Conservation (phyloP, 345 rosid species). For the Cardamine resedifolia region DNA sequence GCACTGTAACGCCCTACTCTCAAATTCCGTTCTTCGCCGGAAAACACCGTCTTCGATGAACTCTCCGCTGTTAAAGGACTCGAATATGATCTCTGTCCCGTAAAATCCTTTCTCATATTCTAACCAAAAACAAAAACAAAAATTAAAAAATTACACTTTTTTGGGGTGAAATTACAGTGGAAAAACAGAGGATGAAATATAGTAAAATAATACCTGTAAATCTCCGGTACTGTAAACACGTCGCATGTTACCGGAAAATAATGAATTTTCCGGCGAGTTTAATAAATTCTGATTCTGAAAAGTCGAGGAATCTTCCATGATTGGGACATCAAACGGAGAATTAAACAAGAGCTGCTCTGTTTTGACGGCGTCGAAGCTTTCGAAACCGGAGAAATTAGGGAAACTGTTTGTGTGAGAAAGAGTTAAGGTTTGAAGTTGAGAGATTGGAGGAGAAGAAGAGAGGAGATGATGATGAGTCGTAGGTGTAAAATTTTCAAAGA, state of each 20-base stretch:
- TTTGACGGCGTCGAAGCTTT: conserved; percentile 47
- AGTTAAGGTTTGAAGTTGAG: conserved; percentile 58
- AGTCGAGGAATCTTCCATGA: conserved; percentile 52
- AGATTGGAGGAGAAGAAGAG: conserved; percentile 67
- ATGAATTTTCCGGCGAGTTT: conserved; percentile 60
- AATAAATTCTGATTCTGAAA: conserved; percentile 43
- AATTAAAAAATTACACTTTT: too few relatives aligned
- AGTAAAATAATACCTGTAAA: conserved; percentile 47
- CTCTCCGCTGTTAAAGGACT: conserved; percentile 34
- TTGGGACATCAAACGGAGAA: conserved; percentile 45
- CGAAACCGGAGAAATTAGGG: conserved; percentile 35
- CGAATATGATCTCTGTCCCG: conserved; percentile 31
- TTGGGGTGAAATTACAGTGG: too few relatives aligned
- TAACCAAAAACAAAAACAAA: too few relatives aligned
- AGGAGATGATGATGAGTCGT: conserved; percentile 34
- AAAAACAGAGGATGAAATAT: neutral
- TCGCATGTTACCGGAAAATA: conserved; percentile 59
- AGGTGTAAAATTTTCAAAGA: conserved; percentile 36
- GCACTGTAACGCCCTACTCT: conserved; percentile 80
- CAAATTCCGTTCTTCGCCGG: conserved; percentile 54
- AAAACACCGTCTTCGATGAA: conserved; percentile 29
- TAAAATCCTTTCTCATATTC: conserved; percentile 28
- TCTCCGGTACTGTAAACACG: conserved; percentile 85
- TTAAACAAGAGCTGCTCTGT: conserved; percentile 43
- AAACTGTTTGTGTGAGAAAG: conserved; percentile 52